Conservation (phyloP, 345 rosid species). For the Isatis tinctoria region DNA sequence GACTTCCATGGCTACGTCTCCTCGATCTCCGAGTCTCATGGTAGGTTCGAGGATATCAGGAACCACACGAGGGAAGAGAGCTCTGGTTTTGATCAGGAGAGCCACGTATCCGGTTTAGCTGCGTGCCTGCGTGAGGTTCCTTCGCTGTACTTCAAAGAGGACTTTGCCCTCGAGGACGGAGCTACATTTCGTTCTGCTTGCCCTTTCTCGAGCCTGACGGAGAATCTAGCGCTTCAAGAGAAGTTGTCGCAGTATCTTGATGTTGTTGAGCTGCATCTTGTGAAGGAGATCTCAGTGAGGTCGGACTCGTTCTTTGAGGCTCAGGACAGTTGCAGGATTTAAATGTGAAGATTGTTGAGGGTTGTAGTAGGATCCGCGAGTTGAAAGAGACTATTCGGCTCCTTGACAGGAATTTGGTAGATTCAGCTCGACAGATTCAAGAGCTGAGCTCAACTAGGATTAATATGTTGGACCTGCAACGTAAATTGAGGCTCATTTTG, state of each 20-base stretch:
- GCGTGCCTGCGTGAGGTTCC: conserved; percentile 95
- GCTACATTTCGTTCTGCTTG: conserved; percentile 91
- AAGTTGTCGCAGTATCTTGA: conserved; percentile 89
- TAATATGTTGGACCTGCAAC: conserved; percentile 72
- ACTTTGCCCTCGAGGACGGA: conserved; percentile 86
- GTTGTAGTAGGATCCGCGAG: conserved; percentile 72
- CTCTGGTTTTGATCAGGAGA: conserved; percentile 44
- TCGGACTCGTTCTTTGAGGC: conserved; percentile 96
- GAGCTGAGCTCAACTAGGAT: conserved; percentile 64
- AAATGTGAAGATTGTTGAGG: conserved; percentile 84
- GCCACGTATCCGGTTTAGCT: conserved; percentile 79
- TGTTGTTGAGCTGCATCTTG: conserved; percentile 92
- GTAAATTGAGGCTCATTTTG: conserved; percentile 70
- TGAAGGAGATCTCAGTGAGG: conserved; percentile 94
- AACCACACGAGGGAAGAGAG: conserved; percentile 58
- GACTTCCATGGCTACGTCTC: conserved; percentile 69
- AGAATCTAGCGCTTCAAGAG: conserved; percentile 80
- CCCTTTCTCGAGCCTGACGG: conserved; percentile 56
- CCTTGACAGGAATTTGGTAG: conserved; percentile 78
- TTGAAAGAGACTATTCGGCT: conserved; percentile 86
- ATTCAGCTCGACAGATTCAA: conserved; percentile 75
- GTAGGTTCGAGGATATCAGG: conserved; percentile 79
- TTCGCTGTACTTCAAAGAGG: conserved; percentile 82
- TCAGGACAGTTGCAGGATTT: conserved; percentile 87
- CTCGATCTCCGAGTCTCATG: conserved; percentile 59